phyloP scores from a whole-genome alignment of 129 eudicot genomes.

The carrot (Daucus carota) region DNA sequence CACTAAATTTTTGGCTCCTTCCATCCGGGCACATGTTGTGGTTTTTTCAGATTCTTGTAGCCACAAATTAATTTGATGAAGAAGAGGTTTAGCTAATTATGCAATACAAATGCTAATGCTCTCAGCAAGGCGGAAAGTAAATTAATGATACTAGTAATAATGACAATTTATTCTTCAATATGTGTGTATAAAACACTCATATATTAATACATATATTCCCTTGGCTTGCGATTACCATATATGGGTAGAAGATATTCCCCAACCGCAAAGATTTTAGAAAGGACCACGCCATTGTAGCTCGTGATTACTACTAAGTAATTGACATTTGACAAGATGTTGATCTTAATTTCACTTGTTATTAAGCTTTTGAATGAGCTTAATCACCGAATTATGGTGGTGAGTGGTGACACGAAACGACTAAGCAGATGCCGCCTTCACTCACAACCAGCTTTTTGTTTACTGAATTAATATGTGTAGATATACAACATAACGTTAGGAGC shows the following conservation, averaged over 20 bases:
- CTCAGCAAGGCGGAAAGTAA: not conserved
- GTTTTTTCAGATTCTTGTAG: not conserved
- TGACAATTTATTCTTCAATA: not conserved
- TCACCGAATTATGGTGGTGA: slow-evolving; percentile 6
- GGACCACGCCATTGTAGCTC: not conserved
- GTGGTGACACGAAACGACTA: not conserved
- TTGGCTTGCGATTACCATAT: not conserved
- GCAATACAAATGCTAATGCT: not conserved
- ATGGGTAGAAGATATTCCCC: not conserved
- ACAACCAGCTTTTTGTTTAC: not conserved
- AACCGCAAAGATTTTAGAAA: slow-evolving; percentile 3
- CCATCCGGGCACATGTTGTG: not conserved
- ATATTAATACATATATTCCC: not conserved
- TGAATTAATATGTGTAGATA: too few species aligned
- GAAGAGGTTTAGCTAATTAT: not conserved
- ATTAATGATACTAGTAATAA: not conserved
- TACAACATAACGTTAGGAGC: too few species aligned
- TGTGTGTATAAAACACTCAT: not conserved
- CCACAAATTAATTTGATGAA: not conserved
- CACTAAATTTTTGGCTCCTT: not conserved
- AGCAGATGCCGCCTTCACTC: not conserved
- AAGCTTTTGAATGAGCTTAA: not conserved
- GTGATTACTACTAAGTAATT: not conserved
- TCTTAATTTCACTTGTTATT: not conserved
- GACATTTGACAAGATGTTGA: slow-evolving; percentile 1